phyloP scores from a whole-genome alignment of 257 asterid species.

The Przewalskia tangutica region DNA sequence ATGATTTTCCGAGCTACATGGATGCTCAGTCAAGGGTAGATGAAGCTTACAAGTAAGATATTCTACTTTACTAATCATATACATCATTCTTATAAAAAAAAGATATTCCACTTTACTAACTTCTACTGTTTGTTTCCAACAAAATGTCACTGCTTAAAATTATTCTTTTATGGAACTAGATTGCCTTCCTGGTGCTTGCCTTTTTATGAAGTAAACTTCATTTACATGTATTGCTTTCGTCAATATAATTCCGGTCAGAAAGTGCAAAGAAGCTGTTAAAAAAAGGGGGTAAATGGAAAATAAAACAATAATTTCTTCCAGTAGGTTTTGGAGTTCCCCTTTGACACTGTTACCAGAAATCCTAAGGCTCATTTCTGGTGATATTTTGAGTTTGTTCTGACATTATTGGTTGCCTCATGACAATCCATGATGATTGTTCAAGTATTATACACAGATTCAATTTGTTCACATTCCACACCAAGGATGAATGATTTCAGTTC shows the following conservation, averaged over 20 bases:
- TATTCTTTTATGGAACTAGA: not conserved
- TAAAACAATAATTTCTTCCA: not conserved
- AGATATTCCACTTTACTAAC: conserved; percentile 13
- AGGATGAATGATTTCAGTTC: not conserved
- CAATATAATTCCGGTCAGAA: not conserved
- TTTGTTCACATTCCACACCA: not conserved
- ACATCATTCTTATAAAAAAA: not conserved
- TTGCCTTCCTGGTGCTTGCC: not conserved
- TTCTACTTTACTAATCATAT: not conserved
- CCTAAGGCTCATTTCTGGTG: not conserved
- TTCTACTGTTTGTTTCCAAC: not conserved
- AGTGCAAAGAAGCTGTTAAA: not conserved
- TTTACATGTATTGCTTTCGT: not conserved
- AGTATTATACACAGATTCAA: not conserved
- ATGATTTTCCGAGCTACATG: conserved; percentile 83
- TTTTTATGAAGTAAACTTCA: not conserved
- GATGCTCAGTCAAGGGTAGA: conserved; percentile 83
- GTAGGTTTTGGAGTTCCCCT: not conserved
- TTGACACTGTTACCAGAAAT: not conserved
- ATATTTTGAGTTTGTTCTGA: not conserved
- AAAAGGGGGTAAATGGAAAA: not conserved
- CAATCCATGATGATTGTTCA: not conserved
- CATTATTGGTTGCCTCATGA: not conserved
- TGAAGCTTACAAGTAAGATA: conserved; percentile 87
- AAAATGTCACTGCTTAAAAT: not conserved